These are phyloP conservation scores for Echites panduratus DNA, from an alignment of 257 asterid species.

Conservation along the genomic window DNA sequence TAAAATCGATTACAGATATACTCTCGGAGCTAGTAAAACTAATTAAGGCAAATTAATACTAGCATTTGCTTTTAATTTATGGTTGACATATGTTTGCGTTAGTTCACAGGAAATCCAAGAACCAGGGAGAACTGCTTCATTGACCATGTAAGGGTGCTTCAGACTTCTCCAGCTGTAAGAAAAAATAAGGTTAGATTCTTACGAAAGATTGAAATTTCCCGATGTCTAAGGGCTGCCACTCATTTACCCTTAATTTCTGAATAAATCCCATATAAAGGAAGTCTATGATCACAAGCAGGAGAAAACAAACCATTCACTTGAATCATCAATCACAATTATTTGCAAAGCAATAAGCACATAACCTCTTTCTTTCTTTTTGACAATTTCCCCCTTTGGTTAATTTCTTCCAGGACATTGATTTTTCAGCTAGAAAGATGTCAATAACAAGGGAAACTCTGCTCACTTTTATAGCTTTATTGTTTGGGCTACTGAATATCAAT, in stretches of 20 bases:
- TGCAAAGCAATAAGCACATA: neutral
- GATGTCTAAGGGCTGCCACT: neutral
- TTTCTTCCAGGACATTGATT: neutral
- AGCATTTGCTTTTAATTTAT: no score
- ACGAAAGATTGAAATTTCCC: neutral
- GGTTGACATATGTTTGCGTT: neutral
- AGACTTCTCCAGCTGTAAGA: neutral
- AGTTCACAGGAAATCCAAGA: neutral
- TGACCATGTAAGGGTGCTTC: neutral
- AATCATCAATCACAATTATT: neutral
- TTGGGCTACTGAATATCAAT: neutral
- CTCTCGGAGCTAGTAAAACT: no score
- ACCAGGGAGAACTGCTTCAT: neutral
- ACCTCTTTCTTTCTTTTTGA: neutral
- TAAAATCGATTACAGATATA: no score
- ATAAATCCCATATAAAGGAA: neutral
- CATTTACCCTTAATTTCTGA: neutral
- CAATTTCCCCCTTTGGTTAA: neutral
- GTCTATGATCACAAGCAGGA: neutral
- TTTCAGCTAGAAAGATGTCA: neutral
- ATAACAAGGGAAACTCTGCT: constrained; percentile 4
- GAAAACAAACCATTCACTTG: neutral
- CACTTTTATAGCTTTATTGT: neutral
- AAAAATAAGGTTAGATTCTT: neutral
- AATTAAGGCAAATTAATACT: no score